Conservation (phyloP, 371 early-diverging fungal genomes). For the Nematocida homosporus region DNA sequence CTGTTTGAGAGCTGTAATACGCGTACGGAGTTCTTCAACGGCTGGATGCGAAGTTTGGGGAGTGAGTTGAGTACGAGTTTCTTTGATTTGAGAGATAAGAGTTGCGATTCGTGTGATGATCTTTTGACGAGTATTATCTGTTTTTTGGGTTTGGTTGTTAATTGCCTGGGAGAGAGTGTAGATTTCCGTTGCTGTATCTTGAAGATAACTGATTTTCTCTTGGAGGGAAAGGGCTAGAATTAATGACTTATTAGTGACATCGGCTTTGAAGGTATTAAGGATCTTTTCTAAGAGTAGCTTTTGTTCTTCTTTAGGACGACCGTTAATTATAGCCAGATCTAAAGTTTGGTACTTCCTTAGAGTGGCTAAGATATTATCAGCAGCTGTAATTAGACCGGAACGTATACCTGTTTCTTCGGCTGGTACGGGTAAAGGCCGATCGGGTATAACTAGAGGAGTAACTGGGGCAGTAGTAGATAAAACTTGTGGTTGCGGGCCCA, state of each 20-base stretch:
- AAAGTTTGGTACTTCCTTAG: conserved; percentile 28
- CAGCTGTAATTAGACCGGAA: neutral
- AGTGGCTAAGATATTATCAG: neutral
- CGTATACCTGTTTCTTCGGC: neutral
- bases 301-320: conserved; percentile 27
- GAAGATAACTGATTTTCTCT: conserved; percentile 4
- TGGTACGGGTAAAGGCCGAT: neutral
- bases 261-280: conserved; percentile 42
- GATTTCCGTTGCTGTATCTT: neutral
- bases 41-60: neutral
- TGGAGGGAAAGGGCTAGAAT: conserved; percentile 9
- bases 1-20: too few relatives aligned
- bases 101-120: neutral
- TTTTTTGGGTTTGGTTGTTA: neutral
- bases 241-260: conserved; percentile 1
- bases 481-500: neutral
- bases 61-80: neutral
- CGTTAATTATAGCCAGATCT: conserved; percentile 8
- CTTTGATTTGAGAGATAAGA: neutral
- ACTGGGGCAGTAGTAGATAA: neutral
- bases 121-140: neutral
- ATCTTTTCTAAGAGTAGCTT: conserved; percentile 29
- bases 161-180: neutral
- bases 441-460: neutral
- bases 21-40: too few relatives aligned